Evolutionary conservation across 768 basidiomycete genomes (phyloP).

Genomic region (Omphalotus guepiniiformis): DNA sequence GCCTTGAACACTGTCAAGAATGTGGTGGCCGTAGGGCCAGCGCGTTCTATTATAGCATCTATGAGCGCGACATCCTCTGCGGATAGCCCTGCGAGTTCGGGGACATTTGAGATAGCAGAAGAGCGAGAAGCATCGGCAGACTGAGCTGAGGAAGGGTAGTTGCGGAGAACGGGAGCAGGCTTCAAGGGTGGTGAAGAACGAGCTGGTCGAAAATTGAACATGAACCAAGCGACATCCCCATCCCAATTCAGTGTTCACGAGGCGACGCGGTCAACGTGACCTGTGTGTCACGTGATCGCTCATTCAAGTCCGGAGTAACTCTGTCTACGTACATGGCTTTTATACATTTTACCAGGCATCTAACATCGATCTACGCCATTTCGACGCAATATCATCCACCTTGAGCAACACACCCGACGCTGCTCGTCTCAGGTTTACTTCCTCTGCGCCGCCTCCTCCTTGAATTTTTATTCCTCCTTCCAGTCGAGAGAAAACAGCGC

Average conservation of each 20-base stretch:
- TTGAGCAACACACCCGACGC: slow-evolving; percentile 81
- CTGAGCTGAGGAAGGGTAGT: slow-evolving; percentile 6
- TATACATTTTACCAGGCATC: not conserved
- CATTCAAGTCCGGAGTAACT: too few species aligned
- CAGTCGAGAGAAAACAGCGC: slow-evolving; percentile 55
- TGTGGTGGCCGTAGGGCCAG: slow-evolving; percentile 63
- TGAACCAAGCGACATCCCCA: too few species aligned
- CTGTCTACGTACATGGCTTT: slow-evolving; percentile 1
- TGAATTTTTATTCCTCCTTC: slow-evolving; percentile 60
- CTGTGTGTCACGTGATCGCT: too few species aligned
- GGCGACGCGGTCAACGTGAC: too few species aligned
- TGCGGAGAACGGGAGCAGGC: slow-evolving; percentile 19
- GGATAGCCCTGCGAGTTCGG: slow-evolving; percentile 51
- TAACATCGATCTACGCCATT: slow-evolving; percentile 62
- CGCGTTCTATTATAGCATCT: slow-evolving; percentile 69
- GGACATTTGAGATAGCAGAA: slow-evolving; percentile 33
- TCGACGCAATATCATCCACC: slow-evolving; percentile 65
- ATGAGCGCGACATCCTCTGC: slow-evolving; percentile 63
- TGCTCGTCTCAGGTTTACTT: slow-evolving; percentile 57
- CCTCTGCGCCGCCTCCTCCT: slow-evolving; percentile 64
- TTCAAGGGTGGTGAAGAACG: slow-evolving; percentile 45
- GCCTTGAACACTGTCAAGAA: slow-evolving; percentile 83
- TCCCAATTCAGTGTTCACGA: too few species aligned
- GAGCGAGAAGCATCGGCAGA: slow-evolving; percentile 35
- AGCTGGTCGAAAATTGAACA: slow-evolving; percentile 44